Evolutionary conservation across 1,139 yeast species (phyloP), one percentile per base, ranked within the genome.

Genomic region (Hemisphaericaspora lyxosophila): DNA sequence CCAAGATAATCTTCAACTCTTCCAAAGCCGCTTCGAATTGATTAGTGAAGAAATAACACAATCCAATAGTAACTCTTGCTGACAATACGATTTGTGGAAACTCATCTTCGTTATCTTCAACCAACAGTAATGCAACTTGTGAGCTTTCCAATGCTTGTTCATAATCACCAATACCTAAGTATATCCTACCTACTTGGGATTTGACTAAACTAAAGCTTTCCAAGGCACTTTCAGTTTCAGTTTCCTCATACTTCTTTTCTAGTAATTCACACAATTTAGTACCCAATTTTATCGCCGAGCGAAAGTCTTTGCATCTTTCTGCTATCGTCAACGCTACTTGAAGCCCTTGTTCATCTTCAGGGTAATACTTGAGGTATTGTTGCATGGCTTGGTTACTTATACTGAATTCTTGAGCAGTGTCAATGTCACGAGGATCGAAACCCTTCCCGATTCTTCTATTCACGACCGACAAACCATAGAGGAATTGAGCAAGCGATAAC

Each of bases 311-410:
- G 41, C 86, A 73, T 43, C 96, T 72, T 58, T 92, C 98, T 38
- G 85, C 64, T n/a, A 81, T 63, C 17, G 73, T 54, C 35, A 80
- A 59, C 0, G 82, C 78, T 19, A 85, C 62, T 31, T 75, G 75
- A 36, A 86, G 63, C 0, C 88, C 97, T 34, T 74, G 63, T 7
- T 64, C 64, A 54, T 84, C 86, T 16, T 71, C 57, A 0, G 97
- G 96, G 18, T 73, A 65, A 47, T 78, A 78, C 48, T 78, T 80
- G 54, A 88, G 68, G 49, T 83, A 86, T 52, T 80, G 85, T 39
- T 78, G 76, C 59, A 92, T 73, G 4, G 96, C 95, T 50, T 75
- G 72, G 44, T 81, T 75, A 18, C 89, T 89, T 14, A 82, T 68
- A 44, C 83, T 73, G 43, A 81, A 65, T 47, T 83, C 85, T 51